Percentiles rank a stretch among this genome's conserved stretches.
These are phyloP conservation scores for Rhizopogon vulgaris DNA, from an alignment of 768 basidiomycete species.

Conservation along the genomic window DNA sequence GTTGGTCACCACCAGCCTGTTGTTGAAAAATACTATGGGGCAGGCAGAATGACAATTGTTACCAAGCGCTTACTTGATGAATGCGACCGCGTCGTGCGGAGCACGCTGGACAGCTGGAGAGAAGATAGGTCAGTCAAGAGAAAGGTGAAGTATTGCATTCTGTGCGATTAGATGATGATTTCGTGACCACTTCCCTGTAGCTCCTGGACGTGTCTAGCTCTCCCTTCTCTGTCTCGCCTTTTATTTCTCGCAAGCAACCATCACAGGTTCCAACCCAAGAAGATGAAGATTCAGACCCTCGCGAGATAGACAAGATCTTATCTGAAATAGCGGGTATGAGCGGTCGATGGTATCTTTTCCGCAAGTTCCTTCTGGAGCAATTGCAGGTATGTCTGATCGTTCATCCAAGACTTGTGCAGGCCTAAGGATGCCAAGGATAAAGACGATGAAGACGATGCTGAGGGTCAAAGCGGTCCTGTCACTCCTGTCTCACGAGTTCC, in stretches of 20 bases:
- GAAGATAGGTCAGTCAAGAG: conserved; percentile 82
- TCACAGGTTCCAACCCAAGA: conserved; percentile 29
- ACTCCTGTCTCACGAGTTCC: not conserved
- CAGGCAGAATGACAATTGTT: conserved; percentile 79
- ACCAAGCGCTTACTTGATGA: conserved; percentile 74
- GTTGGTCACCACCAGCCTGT: conserved; percentile 97
- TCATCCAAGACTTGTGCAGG: conserved; percentile 1
- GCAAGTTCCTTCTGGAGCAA: conserved; percentile 76
- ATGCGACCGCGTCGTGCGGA: conserved; percentile 77
- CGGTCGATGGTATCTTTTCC: conserved; percentile 87
- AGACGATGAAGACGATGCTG: conserved; percentile 6
- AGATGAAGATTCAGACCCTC: conserved; percentile 69
- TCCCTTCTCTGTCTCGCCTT: conserved; percentile 24
- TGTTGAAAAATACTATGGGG: conserved; percentile 96
- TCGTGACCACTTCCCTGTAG: conserved; percentile 22
- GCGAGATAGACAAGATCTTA: conserved; percentile 88
- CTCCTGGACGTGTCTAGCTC: conserved; percentile 43
- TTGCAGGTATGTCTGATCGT: conserved; percentile 42
- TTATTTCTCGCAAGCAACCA: conserved; percentile 27
- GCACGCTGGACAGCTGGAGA: conserved; percentile 79
- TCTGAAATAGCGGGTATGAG: conserved; percentile 87
- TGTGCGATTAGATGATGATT: not conserved
- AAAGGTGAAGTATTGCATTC: conserved; percentile 42
- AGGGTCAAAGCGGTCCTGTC: not conserved
- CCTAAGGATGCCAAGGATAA: conserved; percentile 6